Conservation (phyloP, 2,329 filamentous ascomycete species). For the Arthrocladium fulminans region DNA sequence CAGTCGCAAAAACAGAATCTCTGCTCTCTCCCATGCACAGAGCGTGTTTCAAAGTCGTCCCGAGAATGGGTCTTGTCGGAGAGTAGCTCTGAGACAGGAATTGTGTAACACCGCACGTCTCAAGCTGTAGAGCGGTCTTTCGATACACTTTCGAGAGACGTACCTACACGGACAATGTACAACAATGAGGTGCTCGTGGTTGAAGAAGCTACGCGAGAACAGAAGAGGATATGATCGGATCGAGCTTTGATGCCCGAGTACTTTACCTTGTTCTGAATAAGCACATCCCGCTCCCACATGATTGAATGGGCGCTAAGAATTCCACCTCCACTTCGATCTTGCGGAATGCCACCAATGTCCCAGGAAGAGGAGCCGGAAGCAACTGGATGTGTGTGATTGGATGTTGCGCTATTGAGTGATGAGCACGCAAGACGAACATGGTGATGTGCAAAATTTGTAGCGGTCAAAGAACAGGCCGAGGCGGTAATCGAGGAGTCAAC, state of each 20-base stretch:
- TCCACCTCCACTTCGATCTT: background rate
- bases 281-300: background rate
- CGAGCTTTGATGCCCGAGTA: background rate
- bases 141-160: background rate
- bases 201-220: background rate
- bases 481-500: background rate
- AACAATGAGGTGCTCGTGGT: background rate
- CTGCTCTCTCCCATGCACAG: background rate
- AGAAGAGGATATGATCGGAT: conserved; percentile 3
- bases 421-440: background rate
- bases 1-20: background rate
- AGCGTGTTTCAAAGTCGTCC: conserved; percentile 1
- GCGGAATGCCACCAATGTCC: background rate
- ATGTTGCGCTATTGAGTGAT: conserved; percentile 7
- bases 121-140: background rate
- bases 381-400: conserved; percentile 7
- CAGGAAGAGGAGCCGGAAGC: background rate
- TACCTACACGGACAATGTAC: conserved; percentile 2
- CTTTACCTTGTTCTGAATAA: conserved; percentile 5
- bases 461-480: background rate
- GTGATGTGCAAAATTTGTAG: background rate
- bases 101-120: conserved; percentile 7
- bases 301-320: conserved; percentile 7
- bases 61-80: background rate
- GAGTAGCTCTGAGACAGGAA: background rate